A percentile compares a stretch with the other conserved stretches of the same genome.
These are phyloP conservation scores for Populus hybrid DNA, from an alignment of 441 rosid species.

Conservation along the genomic window DNA sequence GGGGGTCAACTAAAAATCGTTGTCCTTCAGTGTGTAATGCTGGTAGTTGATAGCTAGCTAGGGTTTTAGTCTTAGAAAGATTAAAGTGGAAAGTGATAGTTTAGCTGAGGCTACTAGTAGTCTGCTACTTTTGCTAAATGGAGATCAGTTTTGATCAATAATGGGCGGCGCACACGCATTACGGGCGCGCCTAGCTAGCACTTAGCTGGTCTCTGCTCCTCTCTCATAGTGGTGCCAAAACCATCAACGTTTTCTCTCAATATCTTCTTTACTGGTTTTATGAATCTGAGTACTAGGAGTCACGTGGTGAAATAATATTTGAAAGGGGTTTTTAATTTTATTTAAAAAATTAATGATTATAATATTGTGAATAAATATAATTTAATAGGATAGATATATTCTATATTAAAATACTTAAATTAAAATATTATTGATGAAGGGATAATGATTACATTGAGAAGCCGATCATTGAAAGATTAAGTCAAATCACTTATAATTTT, in stretches of 20 bases:
- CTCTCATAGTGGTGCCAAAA: background rate
- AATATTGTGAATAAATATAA: no score
- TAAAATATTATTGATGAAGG: no score
- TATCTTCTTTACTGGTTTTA: background rate
- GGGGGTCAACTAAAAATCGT: constrained; percentile 18
- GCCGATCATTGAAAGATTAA: no score
- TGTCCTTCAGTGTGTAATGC: constrained; percentile 16
- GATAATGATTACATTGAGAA: no score
- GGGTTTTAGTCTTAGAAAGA: constrained; percentile 5
- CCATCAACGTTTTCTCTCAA: background rate
- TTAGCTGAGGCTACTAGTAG: background rate
- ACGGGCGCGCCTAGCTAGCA: background rate
- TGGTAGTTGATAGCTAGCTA: constrained; percentile 1
- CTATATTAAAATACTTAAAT: no score
- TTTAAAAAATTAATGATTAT: no score
- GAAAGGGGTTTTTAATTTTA: no score
- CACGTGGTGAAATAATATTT: background rate
- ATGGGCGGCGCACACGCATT: constrained; percentile 5
- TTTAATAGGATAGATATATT: no score
- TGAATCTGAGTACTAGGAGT: background rate
- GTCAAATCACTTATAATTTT: no score
- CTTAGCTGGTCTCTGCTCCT: constrained; percentile 16
- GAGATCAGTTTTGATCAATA: background rate
- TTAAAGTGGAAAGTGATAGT: background rate
- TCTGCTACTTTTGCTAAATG: background rate